A percentile compares a stretch with the other conserved stretches of the same genome.
These are phyloP conservation scores for Xylaria sp. DNA, from an alignment of 2,329 filamentous ascomycete genomes.

Conservation along the genomic window DNA sequence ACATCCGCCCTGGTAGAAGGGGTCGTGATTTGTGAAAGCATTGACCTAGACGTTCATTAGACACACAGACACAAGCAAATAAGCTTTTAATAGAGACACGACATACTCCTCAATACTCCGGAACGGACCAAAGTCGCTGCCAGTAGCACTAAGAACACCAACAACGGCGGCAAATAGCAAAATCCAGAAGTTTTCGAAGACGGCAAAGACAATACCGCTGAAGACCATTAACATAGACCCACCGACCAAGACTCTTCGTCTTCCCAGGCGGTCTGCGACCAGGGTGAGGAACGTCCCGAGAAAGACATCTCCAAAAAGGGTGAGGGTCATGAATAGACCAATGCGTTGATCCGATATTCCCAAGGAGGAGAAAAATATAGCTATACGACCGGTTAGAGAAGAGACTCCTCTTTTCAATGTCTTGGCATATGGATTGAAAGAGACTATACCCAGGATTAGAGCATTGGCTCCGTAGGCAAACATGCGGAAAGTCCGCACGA, in stretches of 20 bases:
- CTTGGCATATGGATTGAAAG: not conserved
- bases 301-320: slow-evolving; percentile 62
- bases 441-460: slow-evolving; percentile 53
- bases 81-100: not conserved
- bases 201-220: slow-evolving; percentile 57
- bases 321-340: slow-evolving; percentile 67
- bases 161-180: slow-evolving; percentile 60
- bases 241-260: slow-evolving; percentile 54
- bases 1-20: slow-evolving; percentile 61
- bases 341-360: slow-evolving; percentile 60
- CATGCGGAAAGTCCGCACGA: slow-evolving; percentile 56
- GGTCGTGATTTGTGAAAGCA: slow-evolving; percentile 62
- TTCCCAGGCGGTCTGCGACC: slow-evolving; percentile 60
- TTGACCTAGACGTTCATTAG: slow-evolving; percentile 42
- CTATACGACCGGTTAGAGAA: slow-evolving; percentile 17
- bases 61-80: not conserved
- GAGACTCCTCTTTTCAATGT: not conserved
- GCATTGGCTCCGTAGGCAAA: slow-evolving; percentile 66
- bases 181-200: slow-evolving; percentile 61
- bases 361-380: slow-evolving; percentile 61
- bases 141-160: slow-evolving; percentile 64
- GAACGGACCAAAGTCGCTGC: slow-evolving; percentile 70
- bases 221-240: slow-evolving; percentile 60
- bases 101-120: slow-evolving; percentile 63
- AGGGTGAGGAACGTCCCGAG: slow-evolving; percentile 61